A percentile compares a stretch with the other conserved stretches of the same genome.
Evolutionary conservation across 1,139 yeast species (phyloP).

Genomic region (Taphrina pruni): DNA sequence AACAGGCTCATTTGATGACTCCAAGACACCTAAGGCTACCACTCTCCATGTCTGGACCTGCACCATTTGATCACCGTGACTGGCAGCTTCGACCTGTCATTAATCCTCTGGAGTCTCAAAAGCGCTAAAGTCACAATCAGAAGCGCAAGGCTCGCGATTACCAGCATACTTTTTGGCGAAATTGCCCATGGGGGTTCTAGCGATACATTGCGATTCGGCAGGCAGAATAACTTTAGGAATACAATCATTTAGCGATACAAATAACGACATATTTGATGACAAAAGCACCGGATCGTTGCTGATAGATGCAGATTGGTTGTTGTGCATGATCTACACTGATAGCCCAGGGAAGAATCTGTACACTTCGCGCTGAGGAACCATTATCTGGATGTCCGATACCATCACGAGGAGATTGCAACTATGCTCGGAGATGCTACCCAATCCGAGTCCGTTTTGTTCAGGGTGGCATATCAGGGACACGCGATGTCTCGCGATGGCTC

Average conservation of each 20-base stretch:
- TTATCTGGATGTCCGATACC: background rate
- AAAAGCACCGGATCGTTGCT: background rate
- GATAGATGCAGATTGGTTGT: background rate
- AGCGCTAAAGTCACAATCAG: too few relatives aligned
- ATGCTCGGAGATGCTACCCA: background rate
- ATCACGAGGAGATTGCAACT: background rate
- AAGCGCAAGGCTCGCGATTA: background rate
- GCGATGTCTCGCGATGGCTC: background rate
- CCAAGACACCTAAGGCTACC: slow-evolving; percentile 1
- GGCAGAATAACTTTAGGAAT: background rate
- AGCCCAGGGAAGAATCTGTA: background rate
- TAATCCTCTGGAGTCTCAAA: background rate
- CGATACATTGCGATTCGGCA: background rate
- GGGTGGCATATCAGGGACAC: background rate
- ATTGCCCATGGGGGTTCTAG: background rate
- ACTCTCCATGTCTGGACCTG: background rate
- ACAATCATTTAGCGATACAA: background rate
- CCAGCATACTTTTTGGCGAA: background rate
- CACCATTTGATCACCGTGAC: background rate
- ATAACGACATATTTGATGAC: background rate
- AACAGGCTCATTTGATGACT: slow-evolving; percentile 1
- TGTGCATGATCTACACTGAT: slow-evolving; percentile 2
- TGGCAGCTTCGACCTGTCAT: background rate
- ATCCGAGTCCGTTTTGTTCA: background rate
- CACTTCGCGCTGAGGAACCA: too few relatives aligned